Conservation (phyloP, 139 green algal genomes). For the Chlamydomonas sp. region DNA sequence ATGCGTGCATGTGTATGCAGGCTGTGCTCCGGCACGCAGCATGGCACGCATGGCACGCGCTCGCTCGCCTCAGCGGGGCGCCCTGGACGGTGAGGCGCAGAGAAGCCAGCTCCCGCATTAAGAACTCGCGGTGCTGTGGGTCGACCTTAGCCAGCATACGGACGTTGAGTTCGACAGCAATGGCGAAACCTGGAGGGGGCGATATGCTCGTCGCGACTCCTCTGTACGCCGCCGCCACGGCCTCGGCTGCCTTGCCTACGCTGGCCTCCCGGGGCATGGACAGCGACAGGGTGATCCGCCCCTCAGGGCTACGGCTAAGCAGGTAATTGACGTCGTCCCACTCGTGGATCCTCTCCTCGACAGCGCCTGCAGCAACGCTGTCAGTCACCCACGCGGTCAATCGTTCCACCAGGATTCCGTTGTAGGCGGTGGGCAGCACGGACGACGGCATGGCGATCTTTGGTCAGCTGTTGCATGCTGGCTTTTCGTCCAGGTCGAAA, state of each 20-base stretch:
- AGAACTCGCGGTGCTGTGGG: background rate
- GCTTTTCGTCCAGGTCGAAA: too few relatives aligned
- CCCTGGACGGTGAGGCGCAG: background rate
- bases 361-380: background rate
- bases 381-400: background rate
- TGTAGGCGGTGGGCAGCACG: background rate
- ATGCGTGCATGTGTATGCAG: too few relatives aligned
- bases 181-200: background rate
- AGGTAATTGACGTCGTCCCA: background rate
- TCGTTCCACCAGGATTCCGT: background rate
- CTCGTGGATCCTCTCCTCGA: background rate
- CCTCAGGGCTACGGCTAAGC: background rate
- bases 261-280: background rate
- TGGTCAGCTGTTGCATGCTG: too few relatives aligned
- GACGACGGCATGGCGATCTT: too few relatives aligned
- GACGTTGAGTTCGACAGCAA: background rate
- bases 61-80: background rate
- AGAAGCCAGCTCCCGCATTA: background rate
- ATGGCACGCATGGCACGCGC: too few relatives aligned
- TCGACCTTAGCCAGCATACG: background rate
- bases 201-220: background rate
- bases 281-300: background rate
- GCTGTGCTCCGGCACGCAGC: too few relatives aligned
- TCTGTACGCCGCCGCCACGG: background rate
- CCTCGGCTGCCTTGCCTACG: background rate